phyloP scores from a whole-genome alignment of 2,329 filamentous ascomycete genomes.

The Penicillium sp. region DNA sequence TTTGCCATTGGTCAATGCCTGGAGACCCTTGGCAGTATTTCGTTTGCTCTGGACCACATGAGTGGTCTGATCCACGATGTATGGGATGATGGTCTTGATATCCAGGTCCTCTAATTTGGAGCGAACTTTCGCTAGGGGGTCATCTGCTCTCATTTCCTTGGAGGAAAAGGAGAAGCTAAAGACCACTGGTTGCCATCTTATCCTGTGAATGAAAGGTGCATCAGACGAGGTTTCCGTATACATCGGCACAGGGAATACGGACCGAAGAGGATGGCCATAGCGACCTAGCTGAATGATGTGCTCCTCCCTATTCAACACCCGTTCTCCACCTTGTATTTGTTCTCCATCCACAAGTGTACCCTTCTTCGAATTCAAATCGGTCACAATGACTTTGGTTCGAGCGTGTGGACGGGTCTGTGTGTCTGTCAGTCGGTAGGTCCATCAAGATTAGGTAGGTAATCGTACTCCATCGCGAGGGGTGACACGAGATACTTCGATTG shows the following conservation, averaged over 20 bases:
- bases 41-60: constrained; percentile 87
- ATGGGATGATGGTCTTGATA: constrained; percentile 79
- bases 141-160: constrained; percentile 65
- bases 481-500: constrained; percentile 69
- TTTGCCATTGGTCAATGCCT: constrained; percentile 79
- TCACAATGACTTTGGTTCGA: constrained; percentile 70
- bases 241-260: constrained; percentile 2
- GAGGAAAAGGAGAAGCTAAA: constrained; percentile 76
- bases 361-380: constrained; percentile 79
- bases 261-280: constrained; percentile 58
- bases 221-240: constrained; percentile 2
- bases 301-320: constrained; percentile 56
- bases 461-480: constrained; percentile 66
- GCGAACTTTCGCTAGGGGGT: constrained; percentile 64
- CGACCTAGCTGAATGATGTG: constrained; percentile 72
- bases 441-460: constrained; percentile 7
- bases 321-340: constrained; percentile 62
- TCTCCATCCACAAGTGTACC: constrained; percentile 78
- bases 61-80: constrained; percentile 70
- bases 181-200: constrained; percentile 79
- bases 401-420: constrained; percentile 61
- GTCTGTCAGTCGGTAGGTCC: not conserved
- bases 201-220: constrained; percentile 45
- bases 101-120: constrained; percentile 77
- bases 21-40: constrained; percentile 83